Base-by-base conservation (phyloP, 176 grass and related monocot genomes). In the Cenchrus purpureus region DNA sequence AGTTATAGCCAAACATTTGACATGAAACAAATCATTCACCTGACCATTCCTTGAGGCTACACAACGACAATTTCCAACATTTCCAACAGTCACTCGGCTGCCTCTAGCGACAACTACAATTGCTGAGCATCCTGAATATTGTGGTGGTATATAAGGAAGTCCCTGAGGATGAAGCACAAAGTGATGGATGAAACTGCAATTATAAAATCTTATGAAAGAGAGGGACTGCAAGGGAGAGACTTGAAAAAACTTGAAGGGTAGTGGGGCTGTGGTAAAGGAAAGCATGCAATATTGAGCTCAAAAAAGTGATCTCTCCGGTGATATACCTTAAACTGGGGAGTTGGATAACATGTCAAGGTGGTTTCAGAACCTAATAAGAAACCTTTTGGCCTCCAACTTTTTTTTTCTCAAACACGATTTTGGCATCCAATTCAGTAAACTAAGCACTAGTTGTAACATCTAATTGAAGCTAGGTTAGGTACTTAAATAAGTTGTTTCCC, bases 31-130 rank as follows among this genome's bases (percentile, higher is more conserved):
- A 14, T 82, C 58, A 81, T 14, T 48, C 51, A 88, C 86, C 71
- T 74, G 62, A 28, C 71, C 62, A 19, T 25, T 52, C 63, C 6
- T 25, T 77, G 79, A 82, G 14, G 83, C 67, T 28, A 88, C 74
- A 4, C 87, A 88, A 73, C 37, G 62, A 69, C 78, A 76, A 76
- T 82, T 51, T 16, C 85, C 86, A 82, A 76, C 66, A 72, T 88
- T 71, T 64, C 49, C 86, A 72, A 88, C 46, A 70, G 54, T 56
- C 15, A 88, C 78, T 15, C 64, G 31, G 22, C 54, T 72, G 49
- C 44, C 56, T 72, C 74, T 88, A 63, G 78, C 63, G 12, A 84
- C n/a, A 79, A 20, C 74, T 19, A 88, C 67, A 31, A 73, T 79
- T 79, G 74, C 80, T 57, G 80, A 72, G 74, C 34, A 79, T 78